Percentiles rank a stretch among this genome's conserved stretches.
phyloP scores from a whole-genome alignment of 306 rosid species.

The Herpetospermum pedunculosum region DNA sequence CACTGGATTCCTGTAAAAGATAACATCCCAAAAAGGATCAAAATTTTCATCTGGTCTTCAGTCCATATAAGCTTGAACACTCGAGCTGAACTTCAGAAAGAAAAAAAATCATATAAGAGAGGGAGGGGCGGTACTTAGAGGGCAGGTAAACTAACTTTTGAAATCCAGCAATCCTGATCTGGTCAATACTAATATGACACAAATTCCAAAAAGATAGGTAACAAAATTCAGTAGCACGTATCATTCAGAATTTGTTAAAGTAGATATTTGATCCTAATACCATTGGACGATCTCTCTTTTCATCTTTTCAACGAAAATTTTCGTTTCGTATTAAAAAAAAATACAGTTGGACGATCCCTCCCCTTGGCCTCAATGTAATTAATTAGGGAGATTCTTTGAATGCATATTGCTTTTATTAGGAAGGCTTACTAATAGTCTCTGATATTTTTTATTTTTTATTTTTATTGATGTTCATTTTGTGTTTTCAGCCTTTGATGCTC shows the following conservation, averaged over 20 bases:
- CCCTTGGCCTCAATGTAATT: background rate
- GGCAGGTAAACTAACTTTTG: background rate
- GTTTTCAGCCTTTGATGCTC: constrained; percentile 88
- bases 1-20: background rate
- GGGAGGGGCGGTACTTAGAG: background rate
- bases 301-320: too few relatives aligned
- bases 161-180: background rate
- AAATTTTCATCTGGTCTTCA: background rate
- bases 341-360: background rate
- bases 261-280: background rate
- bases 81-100: background rate
- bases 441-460: constrained; percentile 8
- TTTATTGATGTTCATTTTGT: constrained; percentile 18
- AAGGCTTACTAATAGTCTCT: background rate
- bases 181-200: background rate
- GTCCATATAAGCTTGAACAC: background rate
- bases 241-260: background rate
- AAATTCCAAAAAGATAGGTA: background rate
- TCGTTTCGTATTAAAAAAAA: too few relatives aligned
- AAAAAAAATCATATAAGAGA: background rate
- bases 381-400: background rate
- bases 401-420: background rate
- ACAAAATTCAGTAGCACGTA: background rate
- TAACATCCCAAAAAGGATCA: background rate
- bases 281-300: background rate